A percentile compares a stretch with the other conserved stretches of the same genome.
These are phyloP conservation scores for Aechmea fasciata DNA, from an alignment of 176 grass and related monocot species.

Conservation along the genomic window DNA sequence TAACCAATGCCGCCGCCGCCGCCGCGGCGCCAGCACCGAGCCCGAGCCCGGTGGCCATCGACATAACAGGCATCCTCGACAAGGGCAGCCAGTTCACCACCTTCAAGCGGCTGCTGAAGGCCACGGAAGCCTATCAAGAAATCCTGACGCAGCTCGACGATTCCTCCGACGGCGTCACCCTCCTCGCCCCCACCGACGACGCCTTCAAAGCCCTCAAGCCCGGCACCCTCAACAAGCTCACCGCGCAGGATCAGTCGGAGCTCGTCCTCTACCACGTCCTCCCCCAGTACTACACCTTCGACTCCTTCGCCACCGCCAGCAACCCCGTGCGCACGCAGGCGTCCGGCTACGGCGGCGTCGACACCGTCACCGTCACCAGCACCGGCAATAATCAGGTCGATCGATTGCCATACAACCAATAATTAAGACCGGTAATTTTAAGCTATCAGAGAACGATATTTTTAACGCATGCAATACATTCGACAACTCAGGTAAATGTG, in stretches of 20 bases:
- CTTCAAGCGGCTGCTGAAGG: constrained; percentile 42
- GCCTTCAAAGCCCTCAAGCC: constrained; percentile 32
- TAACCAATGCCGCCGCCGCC: constrained; percentile 2
- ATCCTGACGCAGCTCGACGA: constrained; percentile 28
- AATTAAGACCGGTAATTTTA: neutral
- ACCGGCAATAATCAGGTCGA: constrained; percentile 3
- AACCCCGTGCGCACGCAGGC: constrained; percentile 43
- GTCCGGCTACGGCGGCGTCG: constrained; percentile 24
- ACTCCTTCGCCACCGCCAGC: constrained; percentile 34
- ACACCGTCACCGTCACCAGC: constrained; percentile 38
- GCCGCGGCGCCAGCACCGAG: constrained; percentile 16
- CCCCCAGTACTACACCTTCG: constrained; percentile 40
- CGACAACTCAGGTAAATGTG: constrained; percentile 21
- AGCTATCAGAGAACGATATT: neutral
- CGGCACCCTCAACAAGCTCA: constrained; percentile 37
- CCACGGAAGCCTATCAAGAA: constrained; percentile 38
- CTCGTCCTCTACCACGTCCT: constrained; percentile 46
- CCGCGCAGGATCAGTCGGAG: constrained; percentile 31
- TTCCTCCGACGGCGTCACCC: constrained; percentile 29
- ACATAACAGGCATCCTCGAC: constrained; percentile 34
- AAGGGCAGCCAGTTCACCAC: constrained; percentile 35
- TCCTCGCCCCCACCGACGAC: constrained; percentile 31
- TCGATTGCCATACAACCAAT: neutral
- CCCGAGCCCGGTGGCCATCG: constrained; percentile 19
- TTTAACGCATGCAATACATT: neutral